These are phyloP conservation scores for Russula earlei DNA, from an alignment of 768 basidiomycete genomes.

Conservation along the genomic window DNA sequence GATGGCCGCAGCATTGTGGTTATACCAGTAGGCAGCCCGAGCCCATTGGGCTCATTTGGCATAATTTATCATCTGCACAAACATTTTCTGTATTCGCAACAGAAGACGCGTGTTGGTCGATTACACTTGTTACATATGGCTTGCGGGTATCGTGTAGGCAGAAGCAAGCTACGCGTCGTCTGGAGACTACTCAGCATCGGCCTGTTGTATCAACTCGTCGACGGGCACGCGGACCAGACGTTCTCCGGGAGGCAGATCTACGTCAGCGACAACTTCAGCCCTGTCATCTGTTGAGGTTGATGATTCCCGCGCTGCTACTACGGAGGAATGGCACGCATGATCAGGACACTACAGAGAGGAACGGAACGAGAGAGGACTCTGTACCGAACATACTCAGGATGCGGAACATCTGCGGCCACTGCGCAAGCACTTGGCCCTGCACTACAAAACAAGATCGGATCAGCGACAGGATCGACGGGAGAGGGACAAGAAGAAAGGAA, in stretches of 20 bases:
- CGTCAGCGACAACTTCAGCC: neutral
- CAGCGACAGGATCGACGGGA: neutral
- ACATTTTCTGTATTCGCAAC: neutral
- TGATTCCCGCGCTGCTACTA: constrained; percentile 44
- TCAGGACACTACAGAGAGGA: neutral
- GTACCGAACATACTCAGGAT: constrained; percentile 61
- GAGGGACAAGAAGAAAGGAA: neutral
- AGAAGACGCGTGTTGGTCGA: neutral
- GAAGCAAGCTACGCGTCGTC: neutral
- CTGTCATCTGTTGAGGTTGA: constrained; percentile 24
- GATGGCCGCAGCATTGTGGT: neutral
- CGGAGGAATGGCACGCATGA: neutral
- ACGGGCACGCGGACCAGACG: constrained; percentile 66
- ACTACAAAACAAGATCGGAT: constrained; percentile 31
- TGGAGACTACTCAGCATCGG: constrained; percentile 17
- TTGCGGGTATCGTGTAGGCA: neutral
- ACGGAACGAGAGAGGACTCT: constrained; percentile 19
- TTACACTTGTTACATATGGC: neutral
- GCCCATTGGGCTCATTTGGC: neutral
- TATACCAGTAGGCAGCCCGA: neutral
- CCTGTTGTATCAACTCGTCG: constrained; percentile 48
- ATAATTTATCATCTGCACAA: constrained; percentile 7
- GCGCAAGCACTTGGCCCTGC: constrained; percentile 66
- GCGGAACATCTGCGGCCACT: constrained; percentile 79
- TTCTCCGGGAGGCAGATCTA: constrained; percentile 35